A percentile compares a stretch with the other conserved stretches of the same genome.
Conservation (phyloP, 2,329 filamentous ascomycete species). For the Didymellaceae sp. region DNA sequence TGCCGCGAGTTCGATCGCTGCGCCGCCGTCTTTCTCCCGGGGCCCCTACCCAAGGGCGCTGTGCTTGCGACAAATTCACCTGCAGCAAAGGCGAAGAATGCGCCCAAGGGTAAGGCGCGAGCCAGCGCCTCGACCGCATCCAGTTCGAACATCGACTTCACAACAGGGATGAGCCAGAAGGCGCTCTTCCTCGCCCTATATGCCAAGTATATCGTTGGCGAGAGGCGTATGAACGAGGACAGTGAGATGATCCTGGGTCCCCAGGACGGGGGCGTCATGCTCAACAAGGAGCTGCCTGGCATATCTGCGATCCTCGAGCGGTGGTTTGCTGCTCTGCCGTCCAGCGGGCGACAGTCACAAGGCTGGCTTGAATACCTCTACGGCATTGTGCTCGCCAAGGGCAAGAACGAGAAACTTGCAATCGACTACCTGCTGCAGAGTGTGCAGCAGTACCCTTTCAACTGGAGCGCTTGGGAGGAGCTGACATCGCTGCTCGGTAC, state of each 20-base stretch:
- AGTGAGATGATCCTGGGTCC: constrained; percentile 97
- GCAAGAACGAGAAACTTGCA: constrained; percentile 86
- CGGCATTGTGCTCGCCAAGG: constrained; percentile 86
- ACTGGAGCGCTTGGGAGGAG: constrained; percentile 97
- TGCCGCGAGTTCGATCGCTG: constrained; percentile 95
- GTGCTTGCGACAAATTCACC: constrained; percentile 56
- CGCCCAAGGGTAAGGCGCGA: constrained; percentile 66
- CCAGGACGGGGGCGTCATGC: constrained; percentile 81
- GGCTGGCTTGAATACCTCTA: constrained; percentile 97
- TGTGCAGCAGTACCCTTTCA: constrained; percentile 88
- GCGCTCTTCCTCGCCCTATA: constrained; percentile 92
- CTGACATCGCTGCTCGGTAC: constrained; percentile 80
- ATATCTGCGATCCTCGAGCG: constrained; percentile 78
- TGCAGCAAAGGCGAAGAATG: constrained; percentile 43
- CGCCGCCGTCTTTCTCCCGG: constrained; percentile 85
- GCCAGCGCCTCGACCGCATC: constrained; percentile 48
- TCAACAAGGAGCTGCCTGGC: constrained; percentile 82
- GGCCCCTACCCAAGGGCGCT: constrained; percentile 74
- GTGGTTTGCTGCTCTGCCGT: constrained; percentile 73
- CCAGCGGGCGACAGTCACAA: constrained; percentile 69
- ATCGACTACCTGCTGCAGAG: constrained; percentile 87
- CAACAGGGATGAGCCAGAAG: constrained; percentile 77
- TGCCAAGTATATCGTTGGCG: constrained; percentile 88
- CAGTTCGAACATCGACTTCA: constrained; percentile 41
- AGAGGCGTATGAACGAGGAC: constrained; percentile 96